A percentile compares a stretch with the other conserved stretches of the same genome.
Conservation (phyloP, 2,329 filamentous ascomycete genomes). For the Daldinia sp. region DNA sequence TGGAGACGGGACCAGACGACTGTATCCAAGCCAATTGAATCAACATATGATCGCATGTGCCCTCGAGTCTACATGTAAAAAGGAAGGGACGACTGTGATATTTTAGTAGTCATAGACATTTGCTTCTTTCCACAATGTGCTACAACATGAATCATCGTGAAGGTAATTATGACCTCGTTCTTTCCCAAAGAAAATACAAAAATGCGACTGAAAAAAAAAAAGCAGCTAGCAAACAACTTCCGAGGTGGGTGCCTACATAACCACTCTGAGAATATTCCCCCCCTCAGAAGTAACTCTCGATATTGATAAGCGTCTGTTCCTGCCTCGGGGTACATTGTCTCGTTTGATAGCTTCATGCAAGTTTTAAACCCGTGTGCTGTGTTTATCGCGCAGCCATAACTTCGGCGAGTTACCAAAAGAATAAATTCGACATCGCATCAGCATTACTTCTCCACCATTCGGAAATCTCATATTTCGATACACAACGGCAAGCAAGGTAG, state of each 20-base stretch:
- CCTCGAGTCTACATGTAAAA: neutral
- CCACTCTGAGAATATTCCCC: neutral
- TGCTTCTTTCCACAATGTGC: neutral
- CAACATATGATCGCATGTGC: neutral
- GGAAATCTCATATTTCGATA: neutral
- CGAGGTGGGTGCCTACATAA: slow-evolving; percentile 5
- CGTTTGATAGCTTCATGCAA: slow-evolving; percentile 6
- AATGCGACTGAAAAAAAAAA: neutral
- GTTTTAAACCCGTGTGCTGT: slow-evolving; percentile 4
- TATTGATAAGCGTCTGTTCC: neutral
- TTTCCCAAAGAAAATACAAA: neutral
- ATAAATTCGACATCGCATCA: neutral
- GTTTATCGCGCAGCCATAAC: neutral
- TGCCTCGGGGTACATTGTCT: neutral
- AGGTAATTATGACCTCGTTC: neutral
- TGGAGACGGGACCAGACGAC: too few species aligned
- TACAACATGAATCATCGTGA: neutral
- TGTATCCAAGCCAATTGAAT: neutral
- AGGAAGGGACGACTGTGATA: neutral
- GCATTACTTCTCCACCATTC: neutral
- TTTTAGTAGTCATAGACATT: neutral
- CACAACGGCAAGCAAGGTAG: neutral
- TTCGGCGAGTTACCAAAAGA: neutral
- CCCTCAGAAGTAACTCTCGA: neutral
- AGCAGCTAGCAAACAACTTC: neutral